phyloP scores from a whole-genome alignment of 1,139 yeast genomes.

The Pichia sp. region DNA sequence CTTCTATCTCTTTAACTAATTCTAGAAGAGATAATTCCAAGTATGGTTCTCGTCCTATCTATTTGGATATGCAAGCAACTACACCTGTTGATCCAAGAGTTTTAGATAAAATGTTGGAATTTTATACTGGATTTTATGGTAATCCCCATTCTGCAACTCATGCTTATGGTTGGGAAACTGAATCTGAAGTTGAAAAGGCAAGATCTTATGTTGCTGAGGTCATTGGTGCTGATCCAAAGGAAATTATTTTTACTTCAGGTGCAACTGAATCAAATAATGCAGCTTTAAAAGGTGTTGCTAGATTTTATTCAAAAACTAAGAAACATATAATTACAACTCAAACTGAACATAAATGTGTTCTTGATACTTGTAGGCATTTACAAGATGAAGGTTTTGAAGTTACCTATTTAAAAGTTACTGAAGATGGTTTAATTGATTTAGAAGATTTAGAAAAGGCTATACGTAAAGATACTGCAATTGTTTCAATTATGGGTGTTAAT shows the following conservation, averaged over 20 bases:
- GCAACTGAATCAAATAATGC: slow-evolving; percentile 97
- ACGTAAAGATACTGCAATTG: slow-evolving; percentile 85
- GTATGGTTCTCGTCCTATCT: slow-evolving; percentile 76
- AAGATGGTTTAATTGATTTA: slow-evolving; percentile 73
- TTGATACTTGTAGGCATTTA: slow-evolving; percentile 90
- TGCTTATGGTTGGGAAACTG: slow-evolving; percentile 99
- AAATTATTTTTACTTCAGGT: slow-evolving; percentile 93
- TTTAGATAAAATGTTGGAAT: slow-evolving; percentile 85
- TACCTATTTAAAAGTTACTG: slow-evolving; percentile 79
- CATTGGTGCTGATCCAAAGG: slow-evolving; percentile 92
- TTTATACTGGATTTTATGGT: slow-evolving; percentile 90
- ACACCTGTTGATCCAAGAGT: slow-evolving; percentile 98
- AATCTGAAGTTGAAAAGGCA: slow-evolving; percentile 82
- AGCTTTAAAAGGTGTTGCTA: slow-evolving; percentile 91
- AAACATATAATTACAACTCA: slow-evolving; percentile 92
- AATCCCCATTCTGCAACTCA: slow-evolving; percentile 97
- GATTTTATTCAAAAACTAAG: slow-evolving; percentile 85
- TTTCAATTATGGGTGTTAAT: slow-evolving; percentile 96
- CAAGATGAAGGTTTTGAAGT: slow-evolving; percentile 97
- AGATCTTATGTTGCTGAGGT: slow-evolving; percentile 74
- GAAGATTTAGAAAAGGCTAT: slow-evolving; percentile 77
- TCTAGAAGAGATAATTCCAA: slow-evolving; percentile 40
- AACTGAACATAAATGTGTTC: slow-evolving; percentile 96
- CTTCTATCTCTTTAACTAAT: slow-evolving; percentile 39
- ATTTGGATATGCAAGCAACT: slow-evolving; percentile 94